Evolutionary conservation across 2,329 filamentous ascomycete species (phyloP).

Genomic region (Drechmeria coniospora): DNA sequence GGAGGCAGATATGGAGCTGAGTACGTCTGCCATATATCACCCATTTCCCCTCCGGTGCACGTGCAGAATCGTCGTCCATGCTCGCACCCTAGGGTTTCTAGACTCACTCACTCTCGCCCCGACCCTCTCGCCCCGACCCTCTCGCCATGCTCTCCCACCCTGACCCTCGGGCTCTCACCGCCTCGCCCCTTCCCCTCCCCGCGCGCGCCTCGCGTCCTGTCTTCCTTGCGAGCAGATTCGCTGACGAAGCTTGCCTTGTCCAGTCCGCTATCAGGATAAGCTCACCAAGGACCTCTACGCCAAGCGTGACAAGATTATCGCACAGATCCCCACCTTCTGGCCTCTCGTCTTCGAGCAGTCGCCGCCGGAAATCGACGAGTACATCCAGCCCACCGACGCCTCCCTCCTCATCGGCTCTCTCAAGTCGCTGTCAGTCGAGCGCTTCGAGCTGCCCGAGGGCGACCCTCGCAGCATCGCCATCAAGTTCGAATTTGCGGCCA

Average conservation of each 20-base stretch:
- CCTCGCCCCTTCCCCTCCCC: no score
- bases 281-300: slow-evolving; percentile 58
- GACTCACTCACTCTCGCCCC: no score
- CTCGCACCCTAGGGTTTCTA: no score
- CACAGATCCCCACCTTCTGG: slow-evolving; percentile 81
- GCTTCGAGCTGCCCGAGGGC: slow-evolving; percentile 63
- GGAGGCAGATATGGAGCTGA: slow-evolving; percentile 65
- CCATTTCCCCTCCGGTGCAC: slow-evolving; percentile 1
- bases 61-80: no score
- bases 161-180: no score
- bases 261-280: slow-evolving; percentile 59
- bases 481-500: slow-evolving; percentile 64
- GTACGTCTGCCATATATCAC: slow-evolving; percentile 34
- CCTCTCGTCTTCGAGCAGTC: slow-evolving; percentile 80
- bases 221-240: no score
- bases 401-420: slow-evolving; percentile 56
- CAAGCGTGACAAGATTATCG: slow-evolving; percentile 55
- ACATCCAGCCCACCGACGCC: slow-evolving; percentile 69
- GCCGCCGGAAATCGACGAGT: slow-evolving; percentile 73
- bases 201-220: neutral
- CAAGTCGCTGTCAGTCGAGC: slow-evolving; percentile 53
- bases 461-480: slow-evolving; percentile 70
- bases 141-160: no score
- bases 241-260: neutral
- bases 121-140: no score